A percentile compares a stretch with the other conserved stretches of the same genome.
Conservation (phyloP, 805 yeast genomes). For the Starmerella lactis-condensi region DNA sequence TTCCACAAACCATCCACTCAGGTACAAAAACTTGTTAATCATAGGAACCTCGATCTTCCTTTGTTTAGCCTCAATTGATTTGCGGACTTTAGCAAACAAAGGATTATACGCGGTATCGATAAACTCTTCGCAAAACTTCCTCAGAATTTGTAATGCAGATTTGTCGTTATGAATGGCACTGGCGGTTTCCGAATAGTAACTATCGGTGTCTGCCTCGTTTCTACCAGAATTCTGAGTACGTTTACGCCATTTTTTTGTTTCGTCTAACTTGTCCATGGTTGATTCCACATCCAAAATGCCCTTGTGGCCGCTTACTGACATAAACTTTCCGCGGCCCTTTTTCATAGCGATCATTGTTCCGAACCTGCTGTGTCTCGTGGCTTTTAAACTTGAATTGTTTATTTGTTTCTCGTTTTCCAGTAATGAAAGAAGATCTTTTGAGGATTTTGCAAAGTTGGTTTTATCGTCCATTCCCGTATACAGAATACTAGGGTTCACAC, state of each 20-base stretch:
- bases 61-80: conserved; percentile 26
- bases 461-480: conserved; percentile 9
- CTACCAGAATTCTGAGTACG: conserved; percentile 14
- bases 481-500: conserved; percentile 28
- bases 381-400: conserved; percentile 30
- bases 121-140: conserved; percentile 37
- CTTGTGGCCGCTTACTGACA: conserved; percentile 47
- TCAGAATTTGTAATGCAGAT: conserved; percentile 21
- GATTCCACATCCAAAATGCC: conserved; percentile 35
- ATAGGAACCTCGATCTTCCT: conserved; percentile 19
- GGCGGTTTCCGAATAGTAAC: conserved; percentile 4
- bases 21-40: conserved; percentile 33
- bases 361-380: conserved; percentile 71
- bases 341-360: conserved; percentile 69
- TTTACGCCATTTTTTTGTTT: conserved; percentile 46
- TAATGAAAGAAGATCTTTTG: conserved; percentile 26
- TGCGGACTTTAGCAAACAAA: conserved; percentile 36
- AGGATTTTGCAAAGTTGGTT: conserved; percentile 2
- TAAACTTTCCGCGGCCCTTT: conserved; percentile 42
- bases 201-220: conserved; percentile 17
- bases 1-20: conserved; percentile 58
- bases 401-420: conserved; percentile 43
- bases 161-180: conserved; percentile 14
- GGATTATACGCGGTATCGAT: conserved; percentile 60
- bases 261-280: conserved; percentile 47